These are phyloP conservation scores for Fonsecaea multimorphosa DNA, from an alignment of 2,329 filamentous ascomycete species.

Conservation along the genomic window DNA sequence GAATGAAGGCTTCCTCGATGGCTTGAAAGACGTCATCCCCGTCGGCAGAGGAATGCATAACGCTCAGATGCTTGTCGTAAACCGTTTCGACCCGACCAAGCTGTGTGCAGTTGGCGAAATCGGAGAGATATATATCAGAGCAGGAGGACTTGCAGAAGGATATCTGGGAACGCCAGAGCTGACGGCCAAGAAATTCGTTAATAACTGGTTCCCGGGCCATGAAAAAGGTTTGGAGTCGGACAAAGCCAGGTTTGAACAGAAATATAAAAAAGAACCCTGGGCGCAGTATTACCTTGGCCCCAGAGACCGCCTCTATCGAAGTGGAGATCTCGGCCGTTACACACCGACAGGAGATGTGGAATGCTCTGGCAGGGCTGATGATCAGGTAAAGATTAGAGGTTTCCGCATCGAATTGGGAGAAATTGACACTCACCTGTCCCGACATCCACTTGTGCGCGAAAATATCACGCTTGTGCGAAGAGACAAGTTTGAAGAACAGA, in stretches of 20 bases:
- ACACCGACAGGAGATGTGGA: slow-evolving; percentile 73
- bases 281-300: slow-evolving; percentile 78
- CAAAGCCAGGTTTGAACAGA: slow-evolving; percentile 56
- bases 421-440: slow-evolving; percentile 82
- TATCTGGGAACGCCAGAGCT: slow-evolving; percentile 70
- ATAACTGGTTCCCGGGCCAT: slow-evolving; percentile 84
- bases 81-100: slow-evolving; percentile 68
- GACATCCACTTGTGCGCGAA: slow-evolving; percentile 77
- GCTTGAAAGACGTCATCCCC: slow-evolving; percentile 76
- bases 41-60: slow-evolving; percentile 86
- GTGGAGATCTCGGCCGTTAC: slow-evolving; percentile 83
- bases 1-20: slow-evolving; percentile 68
- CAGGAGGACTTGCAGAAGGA: slow-evolving; percentile 81
- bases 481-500: slow-evolving; percentile 84
- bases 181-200: slow-evolving; percentile 77
- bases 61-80: slow-evolving; percentile 85
- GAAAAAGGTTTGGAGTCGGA: slow-evolving; percentile 71
- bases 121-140: slow-evolving; percentile 83
- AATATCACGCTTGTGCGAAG: slow-evolving; percentile 84
- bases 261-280: slow-evolving; percentile 71
- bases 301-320: slow-evolving; percentile 83
- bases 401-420: slow-evolving; percentile 95
- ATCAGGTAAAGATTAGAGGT: slow-evolving; percentile 93
- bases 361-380: slow-evolving; percentile 79
- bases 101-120: slow-evolving; percentile 81